phyloP scores from a whole-genome alignment of 192 early-diverging fungal species.

The Backusella mclennaniae region DNA sequence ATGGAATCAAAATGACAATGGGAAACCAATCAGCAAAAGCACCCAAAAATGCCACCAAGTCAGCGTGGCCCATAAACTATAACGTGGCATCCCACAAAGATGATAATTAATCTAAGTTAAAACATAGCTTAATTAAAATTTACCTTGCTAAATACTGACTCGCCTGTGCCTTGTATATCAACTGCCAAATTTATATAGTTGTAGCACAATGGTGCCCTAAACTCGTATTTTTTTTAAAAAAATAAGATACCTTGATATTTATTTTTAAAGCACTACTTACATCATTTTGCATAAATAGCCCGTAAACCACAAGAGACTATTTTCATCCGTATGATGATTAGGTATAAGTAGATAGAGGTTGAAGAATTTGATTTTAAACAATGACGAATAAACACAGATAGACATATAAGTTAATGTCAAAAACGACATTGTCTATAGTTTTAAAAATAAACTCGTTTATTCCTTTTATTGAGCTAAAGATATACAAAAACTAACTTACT shows the following conservation, averaged over 20 bases:
- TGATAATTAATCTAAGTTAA: neutral
- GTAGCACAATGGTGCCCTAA: slow-evolving; percentile 80
- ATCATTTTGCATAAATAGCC: slow-evolving; percentile 84
- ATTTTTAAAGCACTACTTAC: slow-evolving; percentile 39
- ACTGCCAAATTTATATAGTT: slow-evolving; percentile 84
- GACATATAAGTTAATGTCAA: slow-evolving; percentile 89
- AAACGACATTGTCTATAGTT: slow-evolving; percentile 62
- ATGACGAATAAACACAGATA: slow-evolving; percentile 84
- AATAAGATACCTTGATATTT: neutral
- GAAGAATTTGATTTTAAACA: slow-evolving; percentile 89
- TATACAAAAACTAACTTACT: slow-evolving; percentile 21
- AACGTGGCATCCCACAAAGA: neutral
- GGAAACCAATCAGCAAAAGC: slow-evolving; percentile 88
- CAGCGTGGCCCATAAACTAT: slow-evolving; percentile 75
- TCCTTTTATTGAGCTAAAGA: too few relatives aligned
- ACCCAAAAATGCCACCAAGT: slow-evolving; percentile 90
- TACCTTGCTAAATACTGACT: slow-evolving; percentile 51
- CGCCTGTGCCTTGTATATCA: slow-evolving; percentile 34
- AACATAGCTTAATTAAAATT: neutral
- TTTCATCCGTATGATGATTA: slow-evolving; percentile 92
- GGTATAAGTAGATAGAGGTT: slow-evolving; percentile 87
- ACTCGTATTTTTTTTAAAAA: slow-evolving; percentile 35
- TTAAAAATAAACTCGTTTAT: slow-evolving; percentile 24
- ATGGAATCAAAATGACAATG: slow-evolving; percentile 79
- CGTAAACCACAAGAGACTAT: slow-evolving; percentile 89